phyloP scores from a whole-genome alignment of 2,329 filamentous ascomycete species.

The Phyllosticta citriasiana region DNA sequence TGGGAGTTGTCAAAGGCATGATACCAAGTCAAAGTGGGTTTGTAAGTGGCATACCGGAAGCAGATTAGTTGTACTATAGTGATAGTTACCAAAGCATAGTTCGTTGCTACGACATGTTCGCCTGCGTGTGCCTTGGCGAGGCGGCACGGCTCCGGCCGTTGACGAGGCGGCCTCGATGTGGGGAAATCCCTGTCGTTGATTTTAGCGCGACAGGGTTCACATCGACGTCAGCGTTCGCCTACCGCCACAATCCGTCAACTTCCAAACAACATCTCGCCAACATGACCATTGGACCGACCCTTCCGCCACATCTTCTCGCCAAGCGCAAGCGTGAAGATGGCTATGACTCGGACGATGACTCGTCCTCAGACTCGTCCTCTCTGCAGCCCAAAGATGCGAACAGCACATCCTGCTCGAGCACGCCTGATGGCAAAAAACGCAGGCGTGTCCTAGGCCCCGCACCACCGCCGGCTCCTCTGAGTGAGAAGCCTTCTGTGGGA shows the following conservation, averaged over 20 bases:
- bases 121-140: neutral
- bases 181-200: neutral
- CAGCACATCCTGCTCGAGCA: conserved; percentile 17
- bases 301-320: conserved; percentile 54
- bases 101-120: neutral
- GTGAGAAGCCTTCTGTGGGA: conserved; percentile 34
- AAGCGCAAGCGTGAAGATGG: conserved; percentile 42
- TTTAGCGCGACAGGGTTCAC: neutral
- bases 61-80: neutral
- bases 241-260: neutral
- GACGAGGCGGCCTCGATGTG: neutral
- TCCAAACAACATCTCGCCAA: neutral
- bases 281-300: conserved; percentile 52
- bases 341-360: conserved; percentile 18
- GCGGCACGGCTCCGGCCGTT: neutral
- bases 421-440: conserved; percentile 39
- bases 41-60: neutral
- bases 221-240: conserved; percentile 2
- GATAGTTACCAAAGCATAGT: neutral
- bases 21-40: conserved; percentile 4
- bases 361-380: conserved; percentile 19
- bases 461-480: conserved; percentile 41
- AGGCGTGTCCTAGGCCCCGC: conserved; percentile 46
- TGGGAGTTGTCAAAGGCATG: conserved; percentile 7
- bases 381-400: neutral